Evolutionary conservation across 2,329 filamentous ascomycete genomes (phyloP).

Genomic region (Aureobasidium sp.): DNA sequence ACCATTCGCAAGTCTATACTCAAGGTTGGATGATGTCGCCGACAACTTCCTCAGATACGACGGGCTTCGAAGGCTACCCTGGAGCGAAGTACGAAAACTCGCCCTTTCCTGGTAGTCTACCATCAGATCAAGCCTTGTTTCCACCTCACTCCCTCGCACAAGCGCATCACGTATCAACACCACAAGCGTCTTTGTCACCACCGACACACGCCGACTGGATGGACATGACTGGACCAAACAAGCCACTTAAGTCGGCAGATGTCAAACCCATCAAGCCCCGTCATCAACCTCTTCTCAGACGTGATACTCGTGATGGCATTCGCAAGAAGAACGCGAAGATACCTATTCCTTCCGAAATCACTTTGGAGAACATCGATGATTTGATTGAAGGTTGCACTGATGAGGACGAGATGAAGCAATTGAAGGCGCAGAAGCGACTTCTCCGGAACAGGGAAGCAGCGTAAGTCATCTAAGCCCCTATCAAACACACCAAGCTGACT

Average conservation of each 20-base stretch:
- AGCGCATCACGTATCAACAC: constrained; percentile 45
- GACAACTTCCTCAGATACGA: constrained; percentile 67
- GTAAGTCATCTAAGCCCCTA: constrained; percentile 42
- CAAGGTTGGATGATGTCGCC: constrained; percentile 18
- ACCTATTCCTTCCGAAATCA: constrained; percentile 90
- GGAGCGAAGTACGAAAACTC: constrained; percentile 38
- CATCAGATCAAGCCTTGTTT: constrained; percentile 32
- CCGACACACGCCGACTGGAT: constrained; percentile 53
- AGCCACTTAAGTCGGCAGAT: constrained; percentile 28
- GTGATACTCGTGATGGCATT: constrained; percentile 61
- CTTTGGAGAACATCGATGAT: constrained; percentile 87
- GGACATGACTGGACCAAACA: constrained; percentile 40
- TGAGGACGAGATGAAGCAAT: constrained; percentile 91
- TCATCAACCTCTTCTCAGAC: constrained; percentile 56
- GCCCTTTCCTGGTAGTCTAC: constrained; percentile 28
- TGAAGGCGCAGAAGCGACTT: constrained; percentile 96
- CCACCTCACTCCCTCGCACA: constrained; percentile 34
- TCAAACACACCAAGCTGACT: constrained; percentile 14
- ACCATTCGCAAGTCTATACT: constrained; percentile 8
- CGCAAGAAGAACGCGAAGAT: constrained; percentile 99
- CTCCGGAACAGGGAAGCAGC: constrained; percentile 93
- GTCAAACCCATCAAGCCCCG: constrained; percentile 38
- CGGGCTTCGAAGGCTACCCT: constrained; percentile 60
- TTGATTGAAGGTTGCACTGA: constrained; percentile 81
- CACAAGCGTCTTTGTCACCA: constrained; percentile 50